Evolutionary conservation across 208 protist species (phyloP).

Genomic region (Trypanosoma brucei): DNA sequence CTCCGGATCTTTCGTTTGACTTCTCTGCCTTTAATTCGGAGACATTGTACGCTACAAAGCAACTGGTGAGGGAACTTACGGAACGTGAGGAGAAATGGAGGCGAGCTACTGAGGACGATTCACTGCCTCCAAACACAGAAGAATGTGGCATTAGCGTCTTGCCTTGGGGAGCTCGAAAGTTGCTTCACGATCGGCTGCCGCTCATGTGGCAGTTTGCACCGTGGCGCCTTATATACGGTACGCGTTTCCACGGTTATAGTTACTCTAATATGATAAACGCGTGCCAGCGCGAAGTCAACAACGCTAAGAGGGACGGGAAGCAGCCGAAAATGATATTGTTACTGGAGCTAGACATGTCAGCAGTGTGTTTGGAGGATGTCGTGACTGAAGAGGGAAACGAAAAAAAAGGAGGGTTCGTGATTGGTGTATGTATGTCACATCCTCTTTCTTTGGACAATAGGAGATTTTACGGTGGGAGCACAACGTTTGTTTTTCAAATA

Average conservation of each 20-base stretch:
- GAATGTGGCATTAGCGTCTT: constrained; percentile 35
- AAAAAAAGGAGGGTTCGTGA: constrained; percentile 16
- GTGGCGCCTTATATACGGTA: constrained; percentile 77
- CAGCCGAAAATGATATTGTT: constrained; percentile 54
- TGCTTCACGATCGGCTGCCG: constrained; percentile 60
- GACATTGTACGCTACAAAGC: constrained; percentile 36
- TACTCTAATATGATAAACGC: constrained; percentile 41
- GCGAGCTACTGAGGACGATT: neutral
- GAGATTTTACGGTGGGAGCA: constrained; percentile 62
- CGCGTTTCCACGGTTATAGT: constrained; percentile 57
- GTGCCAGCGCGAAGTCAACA: constrained; percentile 42
- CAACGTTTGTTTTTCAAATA: constrained; percentile 79
- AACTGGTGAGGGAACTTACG: constrained; percentile 20
- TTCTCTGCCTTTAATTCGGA: constrained; percentile 70
- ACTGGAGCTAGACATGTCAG: constrained; percentile 43
- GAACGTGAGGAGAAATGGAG: constrained; percentile 16
- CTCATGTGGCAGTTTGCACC: constrained; percentile 51
- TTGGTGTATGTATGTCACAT: constrained; percentile 66
- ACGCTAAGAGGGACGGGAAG: neutral
- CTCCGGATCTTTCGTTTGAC: constrained; percentile 47
- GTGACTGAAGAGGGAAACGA: neutral
- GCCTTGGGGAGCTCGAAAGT: constrained; percentile 29
- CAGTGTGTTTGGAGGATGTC: neutral
- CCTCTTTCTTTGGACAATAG: constrained; percentile 31
- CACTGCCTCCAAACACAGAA: neutral